Conservation (phyloP, 75 land plant species). For the Pseudotsuga menziesii region DNA sequence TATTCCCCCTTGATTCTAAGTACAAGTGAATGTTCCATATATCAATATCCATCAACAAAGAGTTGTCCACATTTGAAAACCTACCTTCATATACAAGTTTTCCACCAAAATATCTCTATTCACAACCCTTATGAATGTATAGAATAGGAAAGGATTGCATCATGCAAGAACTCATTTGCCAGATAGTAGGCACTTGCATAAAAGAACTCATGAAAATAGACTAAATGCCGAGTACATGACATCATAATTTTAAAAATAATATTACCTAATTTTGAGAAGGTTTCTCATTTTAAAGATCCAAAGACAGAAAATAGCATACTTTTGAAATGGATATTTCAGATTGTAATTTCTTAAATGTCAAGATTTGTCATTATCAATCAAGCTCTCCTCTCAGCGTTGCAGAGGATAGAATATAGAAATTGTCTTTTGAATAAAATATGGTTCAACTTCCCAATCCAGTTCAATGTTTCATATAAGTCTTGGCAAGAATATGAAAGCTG, state of each 20-base stretch:
- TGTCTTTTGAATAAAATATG: conserved; percentile 4
- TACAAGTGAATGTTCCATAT: too few species aligned
- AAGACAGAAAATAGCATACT: background rate
- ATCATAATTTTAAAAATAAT: background rate
- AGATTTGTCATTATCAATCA: background rate
- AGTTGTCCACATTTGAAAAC: too few species aligned
- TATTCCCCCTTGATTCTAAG: too few species aligned
- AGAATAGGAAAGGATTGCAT: background rate
- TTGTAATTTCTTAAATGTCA: conserved; percentile 4
- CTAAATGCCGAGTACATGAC: too few species aligned
- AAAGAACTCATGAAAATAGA: background rate
- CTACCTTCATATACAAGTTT: too few species aligned
- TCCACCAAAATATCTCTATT: too few species aligned
- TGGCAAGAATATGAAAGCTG: background rate
- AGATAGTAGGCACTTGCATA: background rate
- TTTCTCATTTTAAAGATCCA: background rate
- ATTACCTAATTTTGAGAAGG: background rate
- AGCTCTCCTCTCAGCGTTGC: background rate
- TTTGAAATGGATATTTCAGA: background rate
- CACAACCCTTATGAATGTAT: background rate
- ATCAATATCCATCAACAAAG: too few species aligned
- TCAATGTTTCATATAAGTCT: background rate
- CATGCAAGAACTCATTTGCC: background rate
- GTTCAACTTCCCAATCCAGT: background rate
- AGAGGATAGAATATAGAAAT: background rate